Evolutionary conservation across 306 rosid genomes (phyloP).

Genomic region (Inga laurina): DNA sequence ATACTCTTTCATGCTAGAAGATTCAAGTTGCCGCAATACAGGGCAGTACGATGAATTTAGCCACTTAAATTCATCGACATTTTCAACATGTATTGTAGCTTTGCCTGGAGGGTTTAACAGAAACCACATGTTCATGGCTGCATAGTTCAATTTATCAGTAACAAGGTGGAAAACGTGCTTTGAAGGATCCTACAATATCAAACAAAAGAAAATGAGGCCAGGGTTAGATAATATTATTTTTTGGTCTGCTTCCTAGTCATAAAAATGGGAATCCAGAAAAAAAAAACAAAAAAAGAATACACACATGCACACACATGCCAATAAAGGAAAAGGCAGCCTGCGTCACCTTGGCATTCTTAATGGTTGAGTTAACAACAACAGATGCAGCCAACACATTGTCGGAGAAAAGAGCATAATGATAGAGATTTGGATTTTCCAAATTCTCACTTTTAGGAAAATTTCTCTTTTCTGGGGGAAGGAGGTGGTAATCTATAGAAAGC

Average conservation of each 20-base stretch:
- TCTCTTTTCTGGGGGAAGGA: slow-evolving; percentile 78
- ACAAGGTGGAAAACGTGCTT: slow-evolving; percentile 96
- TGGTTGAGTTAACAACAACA: slow-evolving; percentile 90
- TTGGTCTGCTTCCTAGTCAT: background rate
- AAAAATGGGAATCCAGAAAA: slow-evolving; percentile 17
- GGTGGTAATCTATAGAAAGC: slow-evolving; percentile 87
- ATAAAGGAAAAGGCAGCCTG: slow-evolving; percentile 16
- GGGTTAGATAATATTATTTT: slow-evolving; percentile 7
- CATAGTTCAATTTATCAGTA: slow-evolving; percentile 89
- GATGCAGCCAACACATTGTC: slow-evolving; percentile 99
- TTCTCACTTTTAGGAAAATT: slow-evolving; percentile 80
- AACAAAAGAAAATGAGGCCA: slow-evolving; percentile 35
- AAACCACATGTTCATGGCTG: slow-evolving; percentile 99
- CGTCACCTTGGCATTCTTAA: slow-evolving; percentile 85
- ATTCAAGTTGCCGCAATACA: slow-evolving; percentile 87
- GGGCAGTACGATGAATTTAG: slow-evolving; percentile 94
- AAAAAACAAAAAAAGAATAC: background rate
- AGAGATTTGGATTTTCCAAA: slow-evolving; percentile 76
- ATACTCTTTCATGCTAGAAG: slow-evolving; percentile 90
- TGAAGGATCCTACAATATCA: slow-evolving; percentile 80
- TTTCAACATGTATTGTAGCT: slow-evolving; percentile 87
- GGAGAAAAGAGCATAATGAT: slow-evolving; percentile 93
- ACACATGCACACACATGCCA: background rate
- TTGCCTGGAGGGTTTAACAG: slow-evolving; percentile 93
- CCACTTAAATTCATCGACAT: slow-evolving; percentile 96